phyloP scores from a whole-genome alignment of 306 rosid species.

The Senna tora region DNA sequence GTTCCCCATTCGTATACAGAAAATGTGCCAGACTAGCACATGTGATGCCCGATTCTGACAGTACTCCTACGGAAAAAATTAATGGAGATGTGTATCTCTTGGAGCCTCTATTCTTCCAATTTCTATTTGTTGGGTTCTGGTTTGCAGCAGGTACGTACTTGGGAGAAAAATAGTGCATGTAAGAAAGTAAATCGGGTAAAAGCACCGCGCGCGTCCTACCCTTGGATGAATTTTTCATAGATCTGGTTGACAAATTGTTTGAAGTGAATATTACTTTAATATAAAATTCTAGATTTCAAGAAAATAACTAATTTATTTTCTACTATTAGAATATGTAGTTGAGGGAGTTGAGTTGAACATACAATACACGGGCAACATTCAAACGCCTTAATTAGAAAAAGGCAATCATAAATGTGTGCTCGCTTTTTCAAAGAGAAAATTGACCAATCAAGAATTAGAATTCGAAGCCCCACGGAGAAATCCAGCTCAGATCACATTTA shows the following conservation, averaged over 20 bases:
- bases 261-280: background rate
- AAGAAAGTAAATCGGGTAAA: background rate
- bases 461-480: background rate
- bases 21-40: background rate
- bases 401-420: background rate
- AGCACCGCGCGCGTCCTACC: too few species aligned
- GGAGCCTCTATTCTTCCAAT: background rate
- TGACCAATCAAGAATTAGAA: background rate
- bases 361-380: background rate
- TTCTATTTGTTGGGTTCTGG: background rate
- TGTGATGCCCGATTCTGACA: background rate
- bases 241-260: background rate
- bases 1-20: background rate
- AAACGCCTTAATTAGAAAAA: background rate
- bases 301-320: too few species aligned
- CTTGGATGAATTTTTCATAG: too few species aligned
- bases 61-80: background rate
- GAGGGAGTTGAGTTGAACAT: background rate
- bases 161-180: background rate
- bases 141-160: background rate
- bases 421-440: background rate
- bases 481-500: slow-evolving; percentile 19
- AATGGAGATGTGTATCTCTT: background rate
- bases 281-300: too few species aligned
- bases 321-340: background rate